Conservation (phyloP, 2,329 filamentous ascomycete species). For the Pseudogymnoascus sp. region DNA sequence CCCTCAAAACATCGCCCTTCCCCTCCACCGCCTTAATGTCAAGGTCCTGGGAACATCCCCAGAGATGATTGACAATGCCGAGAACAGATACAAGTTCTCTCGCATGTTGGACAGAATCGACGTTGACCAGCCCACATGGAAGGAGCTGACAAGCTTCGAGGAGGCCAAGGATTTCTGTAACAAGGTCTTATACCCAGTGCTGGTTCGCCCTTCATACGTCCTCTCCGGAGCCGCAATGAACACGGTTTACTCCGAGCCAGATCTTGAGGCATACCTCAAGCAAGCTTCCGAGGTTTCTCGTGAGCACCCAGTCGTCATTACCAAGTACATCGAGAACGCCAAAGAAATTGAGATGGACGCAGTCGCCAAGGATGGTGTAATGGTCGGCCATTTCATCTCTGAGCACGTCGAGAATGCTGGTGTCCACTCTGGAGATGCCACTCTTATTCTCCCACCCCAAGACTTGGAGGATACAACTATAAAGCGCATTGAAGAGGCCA, state of each 20-base stretch:
- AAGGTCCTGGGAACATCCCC: constrained; percentile 92
- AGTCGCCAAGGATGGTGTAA: constrained; percentile 79
- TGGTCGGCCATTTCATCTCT: constrained; percentile 94
- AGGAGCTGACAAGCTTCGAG: constrained; percentile 89
- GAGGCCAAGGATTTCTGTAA: constrained; percentile 84
- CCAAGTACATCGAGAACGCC: constrained; percentile 98
- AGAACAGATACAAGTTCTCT: constrained; percentile 98
- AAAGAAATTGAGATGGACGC: constrained; percentile 99
- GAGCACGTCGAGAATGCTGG: constrained; percentile 98
- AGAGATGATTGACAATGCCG: constrained; percentile 96
- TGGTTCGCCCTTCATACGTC: constrained; percentile 94
- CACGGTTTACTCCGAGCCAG: constrained; percentile 93
- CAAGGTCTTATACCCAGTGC: constrained; percentile 82
- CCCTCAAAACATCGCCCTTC: constrained; percentile 93
- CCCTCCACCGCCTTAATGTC: constrained; percentile 79
- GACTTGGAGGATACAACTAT: constrained; percentile 88
- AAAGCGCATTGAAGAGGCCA: constrained; percentile 84
- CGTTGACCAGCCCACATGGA: constrained; percentile 96
- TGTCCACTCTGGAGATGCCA: constrained; percentile 96
- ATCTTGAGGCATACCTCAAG: constrained; percentile 77
- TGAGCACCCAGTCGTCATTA: constrained; percentile 95
- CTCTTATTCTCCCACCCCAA: constrained; percentile 87
- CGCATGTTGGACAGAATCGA: constrained; percentile 92
- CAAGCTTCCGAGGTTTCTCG: constrained; percentile 90
- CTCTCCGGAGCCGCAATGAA: constrained; percentile 98